Base-by-base conservation (phyloP, 768 basidiomycete genomes). In the Suillus placidus region DNA sequence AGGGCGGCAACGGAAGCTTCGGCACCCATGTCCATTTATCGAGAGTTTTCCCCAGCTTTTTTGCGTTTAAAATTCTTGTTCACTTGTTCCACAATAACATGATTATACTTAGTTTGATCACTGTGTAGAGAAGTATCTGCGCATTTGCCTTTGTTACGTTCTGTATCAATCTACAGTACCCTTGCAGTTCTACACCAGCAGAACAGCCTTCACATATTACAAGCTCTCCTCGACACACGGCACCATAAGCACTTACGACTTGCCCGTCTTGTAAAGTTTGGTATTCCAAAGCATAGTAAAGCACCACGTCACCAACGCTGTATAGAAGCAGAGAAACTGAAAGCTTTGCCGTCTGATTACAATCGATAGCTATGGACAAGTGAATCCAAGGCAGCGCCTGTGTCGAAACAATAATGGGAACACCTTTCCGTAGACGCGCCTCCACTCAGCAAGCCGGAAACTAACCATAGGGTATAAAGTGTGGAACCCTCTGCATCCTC, bases 351-450 rank as follows among this genome's bases (percentile, higher is more conserved):
- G 1, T 43, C 20, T 23, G 18, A 35, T 34, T 67, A 72, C 66
- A 61, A 18, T 61, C 63, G 47, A 64, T 70, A 62, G 51, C 74
- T 63, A 12, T 72, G 69, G 40, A 87, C 84, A 66, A 92, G 73
- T 72, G 83, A 87, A 73, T 88, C 90, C 70, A 93, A 73, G 23
- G 80, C 83, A 69, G 83, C 77, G 3, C 86, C 86, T 32, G 87
- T 0, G 97, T 99, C 9, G 94, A 90, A 32, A 99, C 96, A 54
- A 99, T 85, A 69, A 99, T 95, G 0, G 97, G 96, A 20, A 97
- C 77, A 55, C 97, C 97, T 77, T 99, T 99, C 49, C 97, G 86
- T 65, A 99, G 82, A 45, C 94, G 87, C 7, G 95, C 94, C 97
- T 69, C 97, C 97, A 14, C 92, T 93, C 10, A 99, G 84, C 12